Evolutionary conservation across 75 land plant species (phyloP).

Genomic region (Chamaecyparis obtusa): DNA sequence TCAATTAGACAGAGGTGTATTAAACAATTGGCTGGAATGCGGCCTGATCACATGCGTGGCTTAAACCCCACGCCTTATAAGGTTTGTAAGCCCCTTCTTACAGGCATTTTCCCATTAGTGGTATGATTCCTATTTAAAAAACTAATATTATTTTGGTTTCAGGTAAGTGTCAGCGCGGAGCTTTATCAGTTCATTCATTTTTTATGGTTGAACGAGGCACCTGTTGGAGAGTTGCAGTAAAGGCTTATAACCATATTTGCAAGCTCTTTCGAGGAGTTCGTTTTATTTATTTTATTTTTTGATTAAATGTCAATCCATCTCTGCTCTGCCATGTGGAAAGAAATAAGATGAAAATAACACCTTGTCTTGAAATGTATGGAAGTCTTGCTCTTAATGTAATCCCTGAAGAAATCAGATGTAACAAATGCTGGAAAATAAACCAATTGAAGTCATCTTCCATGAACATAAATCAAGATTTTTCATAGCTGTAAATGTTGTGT

Average conservation of each 20-base stretch:
- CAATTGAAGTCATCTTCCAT: not conserved
- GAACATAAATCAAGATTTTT: not conserved
- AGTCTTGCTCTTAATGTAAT: not conserved
- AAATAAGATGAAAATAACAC: not conserved
- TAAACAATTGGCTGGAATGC: conserved; percentile 78
- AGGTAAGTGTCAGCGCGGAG: conserved; percentile 95
- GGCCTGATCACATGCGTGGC: conserved; percentile 91
- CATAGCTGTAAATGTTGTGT: too few species aligned
- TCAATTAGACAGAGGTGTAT: conserved; percentile 62
- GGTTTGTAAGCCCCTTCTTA: conserved; percentile 30
- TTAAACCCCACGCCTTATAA: conserved; percentile 99
- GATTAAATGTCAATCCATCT: not conserved
- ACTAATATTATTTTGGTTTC: conserved; percentile 1
- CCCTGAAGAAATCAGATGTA: not conserved
- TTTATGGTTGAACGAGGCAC: conserved; percentile 96
- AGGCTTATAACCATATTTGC: not conserved
- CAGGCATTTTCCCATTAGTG: not conserved
- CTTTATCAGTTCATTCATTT: conserved; percentile 95
- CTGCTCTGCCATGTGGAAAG: not conserved
- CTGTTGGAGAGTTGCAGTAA: conserved; percentile 89
- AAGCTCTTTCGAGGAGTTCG: not conserved
- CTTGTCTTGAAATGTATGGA: not conserved
- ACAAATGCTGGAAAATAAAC: not conserved
- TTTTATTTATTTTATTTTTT: not conserved
- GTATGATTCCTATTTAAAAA: not conserved